Evolutionary conservation across 2,329 filamentous ascomycete genomes (phyloP).

Genomic region (Aspergillus texensis): DNA sequence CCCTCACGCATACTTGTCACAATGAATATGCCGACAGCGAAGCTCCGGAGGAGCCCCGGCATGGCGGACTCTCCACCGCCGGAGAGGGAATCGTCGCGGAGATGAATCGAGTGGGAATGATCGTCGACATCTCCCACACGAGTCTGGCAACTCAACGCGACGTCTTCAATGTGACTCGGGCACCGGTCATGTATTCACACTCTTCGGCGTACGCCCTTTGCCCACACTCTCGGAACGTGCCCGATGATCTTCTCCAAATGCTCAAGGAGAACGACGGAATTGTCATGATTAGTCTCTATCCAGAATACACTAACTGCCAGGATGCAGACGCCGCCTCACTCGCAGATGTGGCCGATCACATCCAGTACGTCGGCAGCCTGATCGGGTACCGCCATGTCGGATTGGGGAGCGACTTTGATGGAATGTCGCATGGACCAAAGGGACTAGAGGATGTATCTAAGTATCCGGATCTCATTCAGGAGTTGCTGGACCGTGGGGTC

Average conservation of each 20-base stretch:
- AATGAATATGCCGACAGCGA: neutral
- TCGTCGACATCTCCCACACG: constrained; percentile 31
- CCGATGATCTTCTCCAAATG: constrained; percentile 42
- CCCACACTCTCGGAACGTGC: constrained; percentile 43
- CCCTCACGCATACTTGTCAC: too few relatives aligned
- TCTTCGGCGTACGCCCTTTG: constrained; percentile 25
- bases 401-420: constrained; percentile 39
- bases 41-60: neutral
- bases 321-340: constrained; percentile 27
- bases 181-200: constrained; percentile 30
- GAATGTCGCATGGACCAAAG: constrained; percentile 20
- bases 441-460: constrained; percentile 26
- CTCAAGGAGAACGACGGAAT: constrained; percentile 44
- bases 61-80: neutral
- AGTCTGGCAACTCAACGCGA: constrained; percentile 26
- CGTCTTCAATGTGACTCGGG: constrained; percentile 21
- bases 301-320: constrained; percentile 17
- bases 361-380: constrained; percentile 34
- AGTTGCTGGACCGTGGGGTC: constrained; percentile 2
- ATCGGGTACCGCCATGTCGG: constrained; percentile 41
- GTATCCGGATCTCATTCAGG: constrained; percentile 2
- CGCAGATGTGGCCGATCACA: constrained; percentile 39
- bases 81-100: constrained; percentile 18
- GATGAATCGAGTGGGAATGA: constrained; percentile 35
- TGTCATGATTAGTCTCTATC: constrained; percentile 43